These are phyloP conservation scores for Fistulina hepatica DNA, from an alignment of 1,284 basidiomycete genomes.

Conservation along the genomic window DNA sequence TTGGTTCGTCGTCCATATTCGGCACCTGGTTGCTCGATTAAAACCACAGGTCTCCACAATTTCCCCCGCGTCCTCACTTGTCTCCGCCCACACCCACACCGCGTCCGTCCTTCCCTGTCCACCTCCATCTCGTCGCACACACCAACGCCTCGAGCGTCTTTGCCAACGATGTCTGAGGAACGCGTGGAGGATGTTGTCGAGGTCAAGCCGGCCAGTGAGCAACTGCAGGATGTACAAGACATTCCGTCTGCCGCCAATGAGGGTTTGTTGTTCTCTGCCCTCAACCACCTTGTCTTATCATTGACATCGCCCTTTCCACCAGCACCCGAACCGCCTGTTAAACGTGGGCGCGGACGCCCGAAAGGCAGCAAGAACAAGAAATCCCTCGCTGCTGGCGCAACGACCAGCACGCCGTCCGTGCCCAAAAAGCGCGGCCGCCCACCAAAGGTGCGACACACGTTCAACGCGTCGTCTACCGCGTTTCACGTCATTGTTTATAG, in stretches of 20 bases:
- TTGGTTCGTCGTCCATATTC: conserved; percentile 67
- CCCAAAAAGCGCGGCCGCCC: conserved; percentile 63
- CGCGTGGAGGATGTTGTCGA: conserved; percentile 28
- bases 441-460: conserved; percentile 48
- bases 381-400: conserved; percentile 27
- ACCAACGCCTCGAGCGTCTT: conserved; percentile 12
- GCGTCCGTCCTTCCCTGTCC: too few species aligned
- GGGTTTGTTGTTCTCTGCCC: conserved; percentile 23
- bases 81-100: too few species aligned
- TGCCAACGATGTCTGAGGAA: conserved; percentile 31
- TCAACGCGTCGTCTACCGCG: conserved; percentile 18
- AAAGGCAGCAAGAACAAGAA: conserved; percentile 76
- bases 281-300: conserved; percentile 4
- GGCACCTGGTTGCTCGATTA: conserved; percentile 59
- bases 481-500: conserved; percentile 25
- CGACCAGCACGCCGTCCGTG: conserved; percentile 25
- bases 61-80: too few species aligned
- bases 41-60: too few species aligned
- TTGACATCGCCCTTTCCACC: conserved; percentile 12
- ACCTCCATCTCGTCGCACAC: conserved; percentile 24
- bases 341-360: conserved; percentile 68
- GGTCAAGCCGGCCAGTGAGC: conserved; percentile 27
- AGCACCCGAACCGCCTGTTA: conserved; percentile 28
- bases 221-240: conserved; percentile 26
- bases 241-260: conserved; percentile 27